phyloP scores from a whole-genome alignment of 2,329 filamentous ascomycete genomes.

The Podosphaera xanthii region DNA sequence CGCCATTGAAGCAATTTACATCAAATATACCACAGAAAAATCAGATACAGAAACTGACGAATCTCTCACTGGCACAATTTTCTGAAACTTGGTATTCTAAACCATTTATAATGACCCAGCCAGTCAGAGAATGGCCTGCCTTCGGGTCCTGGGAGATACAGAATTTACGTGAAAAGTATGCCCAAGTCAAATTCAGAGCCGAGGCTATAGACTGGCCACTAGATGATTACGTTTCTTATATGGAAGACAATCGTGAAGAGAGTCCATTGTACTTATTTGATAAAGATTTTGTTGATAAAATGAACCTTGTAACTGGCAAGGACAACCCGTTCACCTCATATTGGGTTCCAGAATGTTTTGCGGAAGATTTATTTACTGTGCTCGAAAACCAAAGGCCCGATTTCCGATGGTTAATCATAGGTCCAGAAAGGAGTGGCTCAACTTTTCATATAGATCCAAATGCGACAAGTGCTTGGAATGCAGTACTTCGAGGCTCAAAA shows the following conservation, averaged over 20 bases:
- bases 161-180: constrained; percentile 39
- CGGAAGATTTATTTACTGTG: constrained; percentile 63
- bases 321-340: constrained; percentile 30
- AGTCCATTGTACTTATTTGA: constrained; percentile 88
- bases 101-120: constrained; percentile 70
- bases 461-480: constrained; percentile 73
- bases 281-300: constrained; percentile 66
- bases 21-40: constrained; percentile 51
- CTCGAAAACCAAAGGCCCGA: constrained; percentile 62
- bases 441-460: constrained; percentile 81
- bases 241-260: constrained; percentile 60
- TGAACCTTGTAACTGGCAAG: constrained; percentile 41
- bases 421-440: constrained; percentile 66
- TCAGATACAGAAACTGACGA: constrained; percentile 43
- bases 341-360: constrained; percentile 66
- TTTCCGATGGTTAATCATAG: constrained; percentile 79
- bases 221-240: constrained; percentile 59
- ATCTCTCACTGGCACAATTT: constrained; percentile 53
- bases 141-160: constrained; percentile 52
- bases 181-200: constrained; percentile 51
- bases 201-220: constrained; percentile 89
- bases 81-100: constrained; percentile 50
- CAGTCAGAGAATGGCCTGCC: constrained; percentile 62
- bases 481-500: constrained; percentile 69
- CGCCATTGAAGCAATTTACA: constrained; percentile 41